phyloP scores from a whole-genome alignment of 129 eudicot species.

The Helianthus annuus region HanXRQr2.0-SUNRISE NC_035444.2:76152853-76153352 shows the following conservation, averaged over 20 bases:
- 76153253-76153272: conserved; percentile 84
- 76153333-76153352: conserved; percentile 66
- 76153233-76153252: conserved; percentile 52
- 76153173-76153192: conserved; percentile 7
- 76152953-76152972: too few species aligned
- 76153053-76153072: neutral
- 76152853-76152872: neutral
- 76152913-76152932: too few species aligned
- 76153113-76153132: conserved; percentile 86
- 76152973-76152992: too few species aligned
- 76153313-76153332: conserved; percentile 61
- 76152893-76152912: conserved; percentile 2
- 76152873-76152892: neutral
- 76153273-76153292: conserved; percentile 90
- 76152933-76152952: too few species aligned
- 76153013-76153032: too few species aligned
- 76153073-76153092: conserved; percentile 32
- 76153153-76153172: conserved; percentile 71
- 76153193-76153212: conserved; percentile 20
- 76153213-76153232: conserved; percentile 24
- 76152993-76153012: neutral
- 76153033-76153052: neutral
- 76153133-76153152: conserved; percentile 73
- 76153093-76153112: conserved; percentile 88
- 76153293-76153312: conserved; percentile 86